Evolutionary conservation across 495 filamentous ascomycete genomes (phyloP), one percentile per base, ranked within the genome.

Genomic region (Patellaria atrata): DNA sequence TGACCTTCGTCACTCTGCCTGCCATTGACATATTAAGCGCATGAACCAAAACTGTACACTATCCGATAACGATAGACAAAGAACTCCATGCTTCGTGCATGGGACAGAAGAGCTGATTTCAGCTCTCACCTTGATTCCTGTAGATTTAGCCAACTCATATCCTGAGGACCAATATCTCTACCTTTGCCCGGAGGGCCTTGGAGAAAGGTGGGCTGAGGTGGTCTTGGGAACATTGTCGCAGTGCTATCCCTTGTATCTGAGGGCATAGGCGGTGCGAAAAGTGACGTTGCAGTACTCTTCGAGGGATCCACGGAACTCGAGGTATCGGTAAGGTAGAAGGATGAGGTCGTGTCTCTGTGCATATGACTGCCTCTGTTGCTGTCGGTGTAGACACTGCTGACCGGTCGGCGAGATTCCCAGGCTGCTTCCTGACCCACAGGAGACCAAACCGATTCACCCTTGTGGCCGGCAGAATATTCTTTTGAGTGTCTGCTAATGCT

Each of bases 371-470:
- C 20, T 6, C 22, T 22, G 4, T 61, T 54, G 41, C 65, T 71
- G 22, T 56, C 53, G 19, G 64, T 75, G 55, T 80, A 83, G 19
- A 62, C 61, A 46, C 72, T 81, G 54, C 73, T 79, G 0, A 61
- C 33, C 5, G 67, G 61, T 3, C 68, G 67, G 59, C 47, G 55
- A n/a, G n/a, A n/a, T n/a, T n/a, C n/a, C n/a, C n/a, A n/a, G n/a
- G n/a, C 51, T 22, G n/a, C n/a, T n/a, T n/a, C n/a, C n/a, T n/a
- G n/a, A n/a, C n/a, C n/a, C n/a, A n/a, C n/a, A n/a, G n/a, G n/a
- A n/a, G n/a, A n/a, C n/a, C n/a, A n/a, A n/a, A n/a, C 53, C 38
- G 13, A 68, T 56, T 43, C 43, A n/a, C n/a, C n/a, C n/a, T n/a
- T n/a, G n/a, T n/a, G n/a, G n/a, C 43, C 28, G 28, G 9, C n/a